phyloP scores from a whole-genome alignment of 2,329 filamentous ascomycete species.

The Exophiala dermatitidis region DNA sequence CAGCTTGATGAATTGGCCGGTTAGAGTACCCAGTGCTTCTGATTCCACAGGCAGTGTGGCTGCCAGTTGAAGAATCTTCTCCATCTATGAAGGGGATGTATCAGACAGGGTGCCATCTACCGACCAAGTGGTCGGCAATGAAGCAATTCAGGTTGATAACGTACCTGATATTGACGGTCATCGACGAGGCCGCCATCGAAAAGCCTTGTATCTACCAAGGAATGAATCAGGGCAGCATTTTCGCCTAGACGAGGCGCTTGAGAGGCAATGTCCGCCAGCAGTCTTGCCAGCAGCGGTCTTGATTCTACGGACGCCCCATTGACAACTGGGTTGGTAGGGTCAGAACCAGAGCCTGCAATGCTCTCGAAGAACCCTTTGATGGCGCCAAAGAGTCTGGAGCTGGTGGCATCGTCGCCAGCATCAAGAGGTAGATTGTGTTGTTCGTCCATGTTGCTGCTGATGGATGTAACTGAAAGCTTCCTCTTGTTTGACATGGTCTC shows the following conservation, averaged over 20 bases:
- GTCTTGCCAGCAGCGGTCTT: slow-evolving; percentile 16
- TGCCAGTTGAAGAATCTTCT: slow-evolving; percentile 26
- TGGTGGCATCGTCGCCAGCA: slow-evolving; percentile 2
- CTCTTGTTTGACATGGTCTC: slow-evolving; percentile 13
- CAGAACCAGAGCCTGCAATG: slow-evolving; percentile 18
- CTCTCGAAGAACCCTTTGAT: slow-evolving; percentile 20
- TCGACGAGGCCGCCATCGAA: slow-evolving; percentile 27
- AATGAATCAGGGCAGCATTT: slow-evolving; percentile 23
- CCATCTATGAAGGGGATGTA: slow-evolving; percentile 18
- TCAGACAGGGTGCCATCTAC: no score
- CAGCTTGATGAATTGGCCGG: slow-evolving; percentile 28
- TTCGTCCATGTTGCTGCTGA: slow-evolving; percentile 14
- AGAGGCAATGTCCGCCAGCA: slow-evolving; percentile 24
- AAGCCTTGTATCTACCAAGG: slow-evolving; percentile 25
- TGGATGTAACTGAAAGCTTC: slow-evolving; percentile 18
- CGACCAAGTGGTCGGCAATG: no score
- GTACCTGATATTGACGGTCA: slow-evolving; percentile 27
- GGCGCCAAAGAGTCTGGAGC: slow-evolving; percentile 10
- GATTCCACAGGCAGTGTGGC: slow-evolving; percentile 27
- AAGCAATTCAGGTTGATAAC: neutral
- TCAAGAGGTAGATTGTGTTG: slow-evolving; percentile 7
- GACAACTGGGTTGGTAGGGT: slow-evolving; percentile 27
- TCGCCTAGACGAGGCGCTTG: slow-evolving; percentile 24
- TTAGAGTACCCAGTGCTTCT: slow-evolving; percentile 26
- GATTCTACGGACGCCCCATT: slow-evolving; percentile 23